These are phyloP conservation scores for Iberis pinnata DNA, from an alignment of 345 rosid species.

Conservation along the genomic window DNA sequence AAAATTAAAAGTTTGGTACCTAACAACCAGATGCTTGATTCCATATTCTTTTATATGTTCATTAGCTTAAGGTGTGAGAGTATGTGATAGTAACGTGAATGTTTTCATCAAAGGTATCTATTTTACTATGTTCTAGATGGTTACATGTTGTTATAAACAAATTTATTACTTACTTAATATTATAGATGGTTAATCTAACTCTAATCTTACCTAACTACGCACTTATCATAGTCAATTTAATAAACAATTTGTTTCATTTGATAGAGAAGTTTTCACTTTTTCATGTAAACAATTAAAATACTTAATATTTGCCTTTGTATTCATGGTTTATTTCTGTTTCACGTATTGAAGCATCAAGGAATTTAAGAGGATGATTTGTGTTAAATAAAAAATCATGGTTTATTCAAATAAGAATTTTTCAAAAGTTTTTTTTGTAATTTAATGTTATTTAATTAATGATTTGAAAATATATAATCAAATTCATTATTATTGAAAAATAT, in stretches of 20 bases:
- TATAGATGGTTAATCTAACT: not conserved
- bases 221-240: not conserved
- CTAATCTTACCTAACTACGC: too few species aligned
- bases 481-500: too few species aligned
- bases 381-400: too few species aligned
- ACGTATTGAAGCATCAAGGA: constrained; percentile 12
- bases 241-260: not conserved
- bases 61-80: not conserved
- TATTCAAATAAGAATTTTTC: too few species aligned
- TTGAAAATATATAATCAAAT: too few species aligned
- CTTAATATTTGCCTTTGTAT: not conserved
- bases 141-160: not conserved
- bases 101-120: not conserved
- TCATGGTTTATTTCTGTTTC: not conserved
- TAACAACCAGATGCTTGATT: not conserved
- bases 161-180: not conserved
- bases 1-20: not conserved
- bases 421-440: too few species aligned
- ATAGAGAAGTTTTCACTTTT: not conserved
- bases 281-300: not conserved
- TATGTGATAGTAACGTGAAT: not conserved
- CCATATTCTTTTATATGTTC: not conserved
- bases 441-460: too few species aligned
- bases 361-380: too few species aligned
- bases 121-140: not conserved